Base-by-base conservation (phyloP, 805 yeast species). In the Pichia thaimueangensis region DNA sequence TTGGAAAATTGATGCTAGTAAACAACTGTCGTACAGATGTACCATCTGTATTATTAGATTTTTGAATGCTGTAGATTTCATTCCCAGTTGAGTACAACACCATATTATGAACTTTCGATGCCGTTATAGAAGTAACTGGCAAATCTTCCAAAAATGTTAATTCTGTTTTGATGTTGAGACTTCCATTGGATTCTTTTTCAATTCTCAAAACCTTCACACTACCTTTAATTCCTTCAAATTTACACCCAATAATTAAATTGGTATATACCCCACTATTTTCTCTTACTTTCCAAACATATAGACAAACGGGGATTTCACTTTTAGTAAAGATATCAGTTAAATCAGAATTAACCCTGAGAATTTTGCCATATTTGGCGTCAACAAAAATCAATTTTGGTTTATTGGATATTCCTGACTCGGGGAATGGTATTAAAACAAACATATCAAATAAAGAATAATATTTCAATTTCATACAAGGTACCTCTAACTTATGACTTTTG, bases 221-320 rank as follows among this genome's bases (percentile, higher is more conserved):
- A 0, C 64, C 64, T n/a, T 46, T 29, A 3, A 47, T 49, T 22
- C 40, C 38, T 11, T 41, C 27, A 2, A 19, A 25, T 5, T 41
- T 42, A 43, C 69, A 66, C 1, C 71, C 71, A 19, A 68, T 42
- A 9, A 67, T 8, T 6, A 32, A 20, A 22, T 32, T 32, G 8
- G 5, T 17, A 10, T 32, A 32, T 8, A 6, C 13, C 6, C 35
- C 35, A n/a, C 5, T 2, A 19, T 11, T 6, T 6, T 17, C n/a
- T 11, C 19, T 4, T 5, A 32, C 21, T 32, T 32, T 32, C 35
- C 35, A 32, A 7, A n/a, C 23, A 12, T 20, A 22, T 11, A 32
- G 7, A 10, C 35, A 32, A 6, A 20, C 9, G 6, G 35, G 35
- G 9, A 17, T 17, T n/a, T 32, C 24, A 6, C n/a, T 10, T 19